Evolutionary conservation across 2,329 filamentous ascomycete genomes (phyloP).

Genomic region (Blastomyces silverae): DNA sequence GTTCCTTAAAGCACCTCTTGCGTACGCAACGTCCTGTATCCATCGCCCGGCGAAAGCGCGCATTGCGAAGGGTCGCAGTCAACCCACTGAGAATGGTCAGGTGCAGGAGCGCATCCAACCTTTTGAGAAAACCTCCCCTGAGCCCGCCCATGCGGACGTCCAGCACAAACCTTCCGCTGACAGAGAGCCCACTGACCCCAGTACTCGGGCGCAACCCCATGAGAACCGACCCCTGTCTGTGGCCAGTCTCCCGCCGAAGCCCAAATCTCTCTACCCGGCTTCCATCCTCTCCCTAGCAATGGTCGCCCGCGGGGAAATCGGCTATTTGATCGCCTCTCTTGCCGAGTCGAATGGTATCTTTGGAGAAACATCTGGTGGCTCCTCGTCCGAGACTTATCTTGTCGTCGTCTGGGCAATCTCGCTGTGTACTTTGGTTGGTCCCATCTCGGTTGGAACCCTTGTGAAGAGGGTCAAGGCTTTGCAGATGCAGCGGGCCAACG

Average conservation of each 20-base stretch:
- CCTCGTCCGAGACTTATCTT: conserved; percentile 44
- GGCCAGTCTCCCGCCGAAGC: conserved; percentile 35
- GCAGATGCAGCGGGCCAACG: conserved; percentile 22
- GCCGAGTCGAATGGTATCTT: conserved; percentile 53
- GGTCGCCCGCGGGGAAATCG: conserved; percentile 73
- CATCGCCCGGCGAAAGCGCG: no score
- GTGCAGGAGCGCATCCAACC: no score
- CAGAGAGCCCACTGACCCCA: no score
- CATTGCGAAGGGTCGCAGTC: no score
- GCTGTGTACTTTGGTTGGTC: conserved; percentile 49
- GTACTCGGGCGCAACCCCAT: no score
- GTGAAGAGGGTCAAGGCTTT: conserved; percentile 43
- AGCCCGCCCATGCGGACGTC: background rate
- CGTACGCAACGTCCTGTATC: background rate
- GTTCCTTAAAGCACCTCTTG: background rate
- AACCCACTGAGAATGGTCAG: no score
- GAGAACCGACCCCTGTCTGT: background rate
- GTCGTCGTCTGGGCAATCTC: conserved; percentile 52
- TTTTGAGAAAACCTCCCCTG: no score
- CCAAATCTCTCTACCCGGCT: conserved; percentile 59
- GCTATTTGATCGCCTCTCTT: conserved; percentile 65
- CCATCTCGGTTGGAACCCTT: conserved; percentile 45
- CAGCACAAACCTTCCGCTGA: background rate
- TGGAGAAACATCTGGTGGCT: background rate
- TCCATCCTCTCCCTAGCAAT: conserved; percentile 63